Percentiles rank a stretch among this genome's conserved stretches.
Evolutionary conservation across 352 stramenopile species (phyloP).

Genomic region (Pythium utonaiense): DNA sequence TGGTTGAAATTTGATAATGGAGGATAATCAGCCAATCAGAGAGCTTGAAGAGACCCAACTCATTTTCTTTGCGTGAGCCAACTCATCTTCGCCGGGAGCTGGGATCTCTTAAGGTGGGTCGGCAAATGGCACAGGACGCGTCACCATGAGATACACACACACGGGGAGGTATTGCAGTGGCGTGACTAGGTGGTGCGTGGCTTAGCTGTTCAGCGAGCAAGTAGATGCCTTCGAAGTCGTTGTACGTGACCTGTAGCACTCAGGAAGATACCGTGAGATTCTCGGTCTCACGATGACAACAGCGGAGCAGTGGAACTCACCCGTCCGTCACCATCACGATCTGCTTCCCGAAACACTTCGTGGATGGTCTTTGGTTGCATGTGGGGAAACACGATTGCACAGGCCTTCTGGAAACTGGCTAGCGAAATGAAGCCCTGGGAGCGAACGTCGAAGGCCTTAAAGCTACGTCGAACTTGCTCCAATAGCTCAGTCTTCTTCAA

Average conservation of each 20-base stretch:
- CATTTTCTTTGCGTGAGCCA: background rate
- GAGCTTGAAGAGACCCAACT: background rate
- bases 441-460: conserved; percentile 63
- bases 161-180: background rate
- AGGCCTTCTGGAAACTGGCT: conserved; percentile 49
- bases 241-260: conserved; percentile 50
- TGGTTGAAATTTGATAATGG: conserved; percentile 9
- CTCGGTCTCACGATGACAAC: background rate
- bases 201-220: conserved; percentile 35
- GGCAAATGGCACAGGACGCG: background rate
- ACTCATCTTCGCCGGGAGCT: background rate
- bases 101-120: background rate
- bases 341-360: conserved; percentile 44
- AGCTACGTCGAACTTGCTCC: conserved; percentile 47
- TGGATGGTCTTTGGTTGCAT: conserved; percentile 31
- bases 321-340: conserved; percentile 53
- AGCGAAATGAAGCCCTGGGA: conserved; percentile 64
- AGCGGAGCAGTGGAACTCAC: conserved; percentile 17
- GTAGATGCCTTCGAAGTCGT: conserved; percentile 65
- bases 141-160: background rate
- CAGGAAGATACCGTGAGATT: background rate
- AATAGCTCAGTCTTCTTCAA: conserved; percentile 45
- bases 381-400: conserved; percentile 35
- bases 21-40: conserved; percentile 2
- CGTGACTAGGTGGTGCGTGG: background rate